Percentiles rank a stretch among this genome's conserved stretches.
Evolutionary conservation across 805 yeast genomes (phyloP).

Genomic region (Metschnikowia vanudenii): DNA sequence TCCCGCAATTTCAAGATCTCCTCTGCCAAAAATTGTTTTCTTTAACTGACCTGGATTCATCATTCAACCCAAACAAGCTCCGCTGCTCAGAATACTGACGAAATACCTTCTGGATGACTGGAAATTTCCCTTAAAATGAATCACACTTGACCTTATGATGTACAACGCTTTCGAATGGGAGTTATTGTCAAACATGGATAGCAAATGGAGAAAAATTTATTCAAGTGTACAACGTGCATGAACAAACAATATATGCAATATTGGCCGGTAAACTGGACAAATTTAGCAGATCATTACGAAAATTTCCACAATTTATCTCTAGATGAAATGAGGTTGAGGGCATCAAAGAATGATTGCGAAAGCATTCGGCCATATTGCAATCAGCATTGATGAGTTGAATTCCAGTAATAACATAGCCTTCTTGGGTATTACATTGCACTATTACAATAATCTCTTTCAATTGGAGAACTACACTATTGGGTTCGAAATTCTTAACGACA

Average conservation of each 20-base stretch:
- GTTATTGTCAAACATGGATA: constrained; percentile 3
- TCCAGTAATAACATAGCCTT: too few relatives aligned
- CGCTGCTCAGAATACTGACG: neutral
- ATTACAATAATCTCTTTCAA: too few relatives aligned
- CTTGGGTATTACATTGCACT: too few relatives aligned
- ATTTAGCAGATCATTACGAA: constrained; percentile 4
- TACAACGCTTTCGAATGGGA: constrained; percentile 3
- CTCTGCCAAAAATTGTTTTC: too few relatives aligned
- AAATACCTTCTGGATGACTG: constrained; percentile 5
- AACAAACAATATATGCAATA: constrained; percentile 1
- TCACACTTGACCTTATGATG: constrained; percentile 2
- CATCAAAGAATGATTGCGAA: neutral
- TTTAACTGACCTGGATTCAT: too few relatives aligned
- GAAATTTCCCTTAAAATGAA: constrained; percentile 2
- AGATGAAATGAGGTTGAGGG: neutral
- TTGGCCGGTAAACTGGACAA: constrained; percentile 9
- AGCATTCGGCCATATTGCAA: neutral
- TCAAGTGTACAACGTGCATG: constrained; percentile 2
- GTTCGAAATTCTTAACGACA: too few relatives aligned
- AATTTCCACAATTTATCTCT: neutral
- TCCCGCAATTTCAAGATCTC: too few relatives aligned
- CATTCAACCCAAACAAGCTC: too few relatives aligned
- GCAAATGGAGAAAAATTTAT: constrained; percentile 4
- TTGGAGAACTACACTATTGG: too few relatives aligned
- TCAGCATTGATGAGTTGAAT: too few relatives aligned